These are phyloP conservation scores for Populus pruinosa DNA, from an alignment of 345 rosid genomes.

Conservation along the genomic window DNA sequence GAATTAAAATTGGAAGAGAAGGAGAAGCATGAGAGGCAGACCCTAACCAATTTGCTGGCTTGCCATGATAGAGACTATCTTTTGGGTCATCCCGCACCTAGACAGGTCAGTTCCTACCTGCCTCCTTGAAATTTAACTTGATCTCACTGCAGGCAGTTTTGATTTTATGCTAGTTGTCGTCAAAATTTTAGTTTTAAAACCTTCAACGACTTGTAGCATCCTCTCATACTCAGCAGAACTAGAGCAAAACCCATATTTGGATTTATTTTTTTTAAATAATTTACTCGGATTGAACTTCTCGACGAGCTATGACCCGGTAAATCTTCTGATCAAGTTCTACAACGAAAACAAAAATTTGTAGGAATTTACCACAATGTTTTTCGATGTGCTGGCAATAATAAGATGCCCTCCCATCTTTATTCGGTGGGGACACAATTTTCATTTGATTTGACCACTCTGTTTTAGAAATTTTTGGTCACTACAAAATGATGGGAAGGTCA, in stretches of 20 bases:
- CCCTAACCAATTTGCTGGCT: slow-evolving; percentile 33
- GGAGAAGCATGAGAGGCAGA: slow-evolving; percentile 50
- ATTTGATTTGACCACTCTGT: background rate
- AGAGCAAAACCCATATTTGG: too few species aligned
- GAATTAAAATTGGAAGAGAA: slow-evolving; percentile 39
- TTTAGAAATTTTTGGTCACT: background rate
- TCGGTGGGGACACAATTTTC: background rate
- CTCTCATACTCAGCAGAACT: too few species aligned
- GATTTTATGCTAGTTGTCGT: background rate
- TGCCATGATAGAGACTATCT: slow-evolving; percentile 42
- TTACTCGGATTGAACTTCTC: too few species aligned
- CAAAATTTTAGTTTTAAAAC: background rate
- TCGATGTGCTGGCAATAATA: background rate
- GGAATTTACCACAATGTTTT: background rate
- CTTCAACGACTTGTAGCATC: too few species aligned
- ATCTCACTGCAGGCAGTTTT: slow-evolving; percentile 2
- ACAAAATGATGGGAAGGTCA: background rate
- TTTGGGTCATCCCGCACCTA: slow-evolving; percentile 30
- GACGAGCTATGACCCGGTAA: too few species aligned
- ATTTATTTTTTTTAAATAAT: too few species aligned
- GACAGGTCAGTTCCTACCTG: slow-evolving; percentile 31
- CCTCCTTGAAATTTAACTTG: background rate
- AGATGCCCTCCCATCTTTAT: background rate
- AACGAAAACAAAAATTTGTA: too few species aligned
- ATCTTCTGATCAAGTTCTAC: too few species aligned